These are phyloP conservation scores for Metarhizium rileyi DNA, from an alignment of 2,329 filamentous ascomycete genomes.

Conservation along the genomic window DNA sequence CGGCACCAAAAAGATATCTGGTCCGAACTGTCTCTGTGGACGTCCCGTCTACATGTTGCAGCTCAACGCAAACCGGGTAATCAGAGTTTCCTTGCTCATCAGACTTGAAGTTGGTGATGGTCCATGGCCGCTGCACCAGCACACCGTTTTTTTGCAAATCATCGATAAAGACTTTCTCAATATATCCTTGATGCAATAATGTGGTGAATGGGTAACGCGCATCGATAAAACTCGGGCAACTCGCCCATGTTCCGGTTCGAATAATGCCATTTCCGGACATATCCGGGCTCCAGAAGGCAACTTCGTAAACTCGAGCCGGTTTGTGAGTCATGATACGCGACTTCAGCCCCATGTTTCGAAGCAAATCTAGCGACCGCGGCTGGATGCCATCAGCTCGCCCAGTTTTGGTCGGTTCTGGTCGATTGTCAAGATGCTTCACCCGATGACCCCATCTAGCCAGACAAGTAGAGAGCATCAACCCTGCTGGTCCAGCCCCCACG, in stretches of 20 bases:
- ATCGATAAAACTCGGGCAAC: constrained; percentile 75
- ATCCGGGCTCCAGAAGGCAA: constrained; percentile 62
- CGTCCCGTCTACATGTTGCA: constrained; percentile 68
- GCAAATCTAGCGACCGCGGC: constrained; percentile 75
- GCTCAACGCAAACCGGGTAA: constrained; percentile 71
- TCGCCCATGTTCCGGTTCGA: constrained; percentile 69
- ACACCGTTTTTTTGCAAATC: constrained; percentile 55
- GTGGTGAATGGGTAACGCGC: constrained; percentile 63
- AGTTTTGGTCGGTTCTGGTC: constrained; percentile 72
- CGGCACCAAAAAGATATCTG: constrained; percentile 63
- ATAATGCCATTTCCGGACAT: constrained; percentile 46
- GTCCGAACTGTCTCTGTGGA: constrained; percentile 55
- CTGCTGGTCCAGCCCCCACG: constrained; percentile 80
- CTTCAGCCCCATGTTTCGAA: constrained; percentile 86
- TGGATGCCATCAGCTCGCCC: constrained; percentile 89
- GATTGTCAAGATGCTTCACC: constrained; percentile 91
- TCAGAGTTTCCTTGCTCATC: constrained; percentile 45
- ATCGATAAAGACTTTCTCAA: constrained; percentile 59
- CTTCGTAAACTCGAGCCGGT: constrained; percentile 76
- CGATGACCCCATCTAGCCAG: constrained; percentile 89
- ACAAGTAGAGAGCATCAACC: constrained; percentile 78
- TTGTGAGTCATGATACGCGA: constrained; percentile 78
- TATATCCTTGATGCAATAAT: constrained; percentile 60
- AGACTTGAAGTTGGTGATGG: constrained; percentile 50
- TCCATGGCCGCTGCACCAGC: constrained; percentile 54